These are phyloP conservation scores for Piper betle DNA, from an alignment of 164 flowering plant genomes.

Conservation along the genomic window DNA sequence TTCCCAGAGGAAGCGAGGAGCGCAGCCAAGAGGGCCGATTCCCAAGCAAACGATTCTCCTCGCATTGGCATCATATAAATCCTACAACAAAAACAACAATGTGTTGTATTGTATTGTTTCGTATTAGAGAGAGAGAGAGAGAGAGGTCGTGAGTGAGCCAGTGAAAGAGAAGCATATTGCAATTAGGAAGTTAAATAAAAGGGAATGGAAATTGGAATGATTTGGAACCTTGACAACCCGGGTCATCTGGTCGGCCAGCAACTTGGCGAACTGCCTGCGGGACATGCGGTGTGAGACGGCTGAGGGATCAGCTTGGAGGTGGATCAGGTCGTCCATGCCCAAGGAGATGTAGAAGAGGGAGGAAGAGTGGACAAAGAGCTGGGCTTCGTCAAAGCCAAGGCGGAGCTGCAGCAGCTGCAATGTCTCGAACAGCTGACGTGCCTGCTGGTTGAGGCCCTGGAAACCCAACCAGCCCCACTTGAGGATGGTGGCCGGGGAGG, in stretches of 20 bases:
- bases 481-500: conserved; percentile 53
- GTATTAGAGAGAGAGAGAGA: no score
- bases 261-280: conserved; percentile 18
- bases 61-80: conserved; percentile 31
- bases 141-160: no score
- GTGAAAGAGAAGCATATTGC: no score
- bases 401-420: conserved; percentile 51
- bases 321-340: conserved; percentile 56
- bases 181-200: no score
- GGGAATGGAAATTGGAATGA: neutral
- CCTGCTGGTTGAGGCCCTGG: conserved; percentile 55
- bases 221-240: conserved; percentile 14
- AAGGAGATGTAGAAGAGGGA: conserved; percentile 59
- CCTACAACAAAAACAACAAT: conserved; percentile 3
- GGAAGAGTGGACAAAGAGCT: conserved; percentile 30
- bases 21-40: conserved; percentile 53
- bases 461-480: conserved; percentile 16
- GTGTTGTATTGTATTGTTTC: no score
- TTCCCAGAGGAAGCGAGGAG: conserved; percentile 31
- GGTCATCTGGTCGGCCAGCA: conserved; percentile 40
- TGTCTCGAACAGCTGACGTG: conserved; percentile 55
- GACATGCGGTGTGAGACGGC: conserved; percentile 10
- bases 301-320: conserved; percentile 19
- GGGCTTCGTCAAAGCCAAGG: conserved; percentile 21
- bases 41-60: conserved; percentile 50